phyloP scores from a whole-genome alignment of 2,329 filamentous ascomycete genomes.

The Aspergillus sp. region DNA sequence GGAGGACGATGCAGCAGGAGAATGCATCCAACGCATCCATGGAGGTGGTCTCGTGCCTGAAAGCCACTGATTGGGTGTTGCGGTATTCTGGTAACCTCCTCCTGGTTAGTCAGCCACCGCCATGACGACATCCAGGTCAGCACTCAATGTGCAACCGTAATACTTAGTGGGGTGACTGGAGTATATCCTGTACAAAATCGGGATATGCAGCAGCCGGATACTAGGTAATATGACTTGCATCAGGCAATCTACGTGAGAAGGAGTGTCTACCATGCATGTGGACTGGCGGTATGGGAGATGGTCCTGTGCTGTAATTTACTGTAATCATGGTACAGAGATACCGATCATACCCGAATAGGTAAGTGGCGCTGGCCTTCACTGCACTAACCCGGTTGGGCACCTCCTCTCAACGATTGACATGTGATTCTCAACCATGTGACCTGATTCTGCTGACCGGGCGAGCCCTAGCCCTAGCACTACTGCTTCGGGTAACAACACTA shows the following conservation, averaged over 20 bases:
- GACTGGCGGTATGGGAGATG: too few relatives aligned
- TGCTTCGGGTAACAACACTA: constrained; percentile 13
- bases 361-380: neutral
- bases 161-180: too few relatives aligned
- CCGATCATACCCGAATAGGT: neutral
- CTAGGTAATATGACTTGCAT: too few relatives aligned
- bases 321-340: neutral
- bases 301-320: too few relatives aligned
- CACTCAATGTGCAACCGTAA: neutral
- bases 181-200: too few relatives aligned
- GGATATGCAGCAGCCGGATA: too few relatives aligned
- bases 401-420: constrained; percentile 15
- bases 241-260: too few relatives aligned
- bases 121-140: neutral
- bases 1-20: constrained; percentile 12
- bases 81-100: neutral
- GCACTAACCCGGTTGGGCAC: constrained; percentile 3
- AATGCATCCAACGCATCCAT: constrained; percentile 10
- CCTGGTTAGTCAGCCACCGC: neutral
- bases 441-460: neutral
- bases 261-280: too few relatives aligned
- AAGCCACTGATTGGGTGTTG: constrained; percentile 7
- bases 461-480: constrained; percentile 19
- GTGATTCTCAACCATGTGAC: constrained; percentile 18
- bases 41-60: constrained; percentile 11